Conservation (phyloP, 495 filamentous ascomycete genomes). For the Penicillium robsamsonii region DNA sequence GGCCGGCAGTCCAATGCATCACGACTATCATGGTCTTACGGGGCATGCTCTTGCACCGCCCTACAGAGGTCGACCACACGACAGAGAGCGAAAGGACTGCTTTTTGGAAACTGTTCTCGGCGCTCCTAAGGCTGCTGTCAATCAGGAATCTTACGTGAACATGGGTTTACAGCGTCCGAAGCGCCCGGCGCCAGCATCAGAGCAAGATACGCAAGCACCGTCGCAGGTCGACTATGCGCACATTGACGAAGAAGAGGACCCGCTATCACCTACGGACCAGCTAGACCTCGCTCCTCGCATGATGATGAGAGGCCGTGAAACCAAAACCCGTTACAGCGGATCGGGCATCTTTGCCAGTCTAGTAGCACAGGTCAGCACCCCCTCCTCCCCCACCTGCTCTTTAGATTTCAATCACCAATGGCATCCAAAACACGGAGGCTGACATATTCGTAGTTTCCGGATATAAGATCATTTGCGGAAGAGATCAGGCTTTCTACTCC, state of each 20-base stretch:
- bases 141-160: constrained; percentile 39
- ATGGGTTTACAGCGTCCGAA: constrained; percentile 34
- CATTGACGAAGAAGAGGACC: constrained; percentile 19
- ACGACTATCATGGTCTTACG: constrained; percentile 10
- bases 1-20: constrained; percentile 6
- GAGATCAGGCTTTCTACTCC: constrained; percentile 41
- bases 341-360: constrained; percentile 46
- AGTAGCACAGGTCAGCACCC: constrained; percentile 37
- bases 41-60: constrained; percentile 17
- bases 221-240: constrained; percentile 15
- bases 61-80: constrained; percentile 9
- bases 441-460: constrained; percentile 36
- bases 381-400: background rate
- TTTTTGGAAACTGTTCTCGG: constrained; percentile 48
- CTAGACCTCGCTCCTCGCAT: constrained; percentile 41
- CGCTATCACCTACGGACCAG: constrained; percentile 36
- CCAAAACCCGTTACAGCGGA: constrained; percentile 44
- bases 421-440: background rate
- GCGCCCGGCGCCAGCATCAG: constrained; percentile 18
- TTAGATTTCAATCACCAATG: background rate
- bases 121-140: constrained; percentile 41
- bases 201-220: constrained; percentile 4
- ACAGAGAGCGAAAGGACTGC: constrained; percentile 32
- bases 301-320: constrained; percentile 46
- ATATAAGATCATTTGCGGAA: constrained; percentile 42